Base-by-base conservation (phyloP, 768 basidiomycete genomes). In the Collybia sp. region DNA sequence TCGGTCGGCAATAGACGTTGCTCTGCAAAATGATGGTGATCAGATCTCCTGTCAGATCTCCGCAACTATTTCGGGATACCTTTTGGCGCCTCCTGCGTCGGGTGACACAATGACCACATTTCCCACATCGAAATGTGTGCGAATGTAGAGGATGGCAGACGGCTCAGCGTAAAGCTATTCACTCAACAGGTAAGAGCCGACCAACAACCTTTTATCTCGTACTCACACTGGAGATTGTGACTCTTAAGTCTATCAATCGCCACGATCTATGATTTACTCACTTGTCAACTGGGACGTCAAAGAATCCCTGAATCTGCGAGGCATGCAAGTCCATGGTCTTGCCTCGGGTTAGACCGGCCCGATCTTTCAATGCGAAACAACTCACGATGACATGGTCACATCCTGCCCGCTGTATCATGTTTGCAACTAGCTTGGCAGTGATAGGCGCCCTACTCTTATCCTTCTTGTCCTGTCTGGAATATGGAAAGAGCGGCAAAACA, bases 211-310 rank as follows among this genome's bases (percentile, higher is more conserved):
- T 30, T 47, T 37, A 13, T 3, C 10, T 18, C 13, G 17, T 51
- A 75, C 81, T 75, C 62, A 82, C 82, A 52, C 78, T 82, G 25
- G 25, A 25, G 25, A 25, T 25, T 25, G n/a, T n/a, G n/a, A n/a
- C n/a, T 25, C 4, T 3, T 25, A 25, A 25, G 25, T 25, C 25
- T 25, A 25, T 25, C 25, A 25, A 8, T 25, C 25, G 25, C 25
- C 25, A 25, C 25, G 25, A 8, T 25, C 25, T 25, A 8, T 20
- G 40, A 44, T 39, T n/a, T 34, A 82, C 92, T 79, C 63, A 95
- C 92, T 99, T 98, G 77, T 99, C 96, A 58, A 97, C 95, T 6
- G 96, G 96, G 37, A 98, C 94, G 66, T 98, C 95, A 66, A 99
- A 99, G 73, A 99, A 99, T 5, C 96, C 96, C 70, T 99, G 96